Percentiles rank a stretch among this genome's conserved stretches.
phyloP scores from a whole-genome alignment of 345 rosid genomes.

The Isatis tinctoria region DNA sequence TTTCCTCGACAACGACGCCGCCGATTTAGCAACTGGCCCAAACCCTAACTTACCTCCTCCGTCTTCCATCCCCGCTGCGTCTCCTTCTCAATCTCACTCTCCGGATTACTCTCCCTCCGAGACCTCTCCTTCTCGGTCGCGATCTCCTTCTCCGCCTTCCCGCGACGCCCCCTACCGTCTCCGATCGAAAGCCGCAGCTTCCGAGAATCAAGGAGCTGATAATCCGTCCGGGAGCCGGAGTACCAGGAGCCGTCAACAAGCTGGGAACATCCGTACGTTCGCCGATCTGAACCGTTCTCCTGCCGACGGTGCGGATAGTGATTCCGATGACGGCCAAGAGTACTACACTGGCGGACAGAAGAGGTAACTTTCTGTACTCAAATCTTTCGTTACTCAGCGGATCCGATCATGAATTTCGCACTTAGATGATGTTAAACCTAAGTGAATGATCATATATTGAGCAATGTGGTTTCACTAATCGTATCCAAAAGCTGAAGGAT shows the following conservation, averaged over 20 bases:
- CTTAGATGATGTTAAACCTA: not conserved
- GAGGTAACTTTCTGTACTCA: too few relatives aligned
- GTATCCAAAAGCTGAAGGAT: not conserved
- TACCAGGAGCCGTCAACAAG: conserved; percentile 40
- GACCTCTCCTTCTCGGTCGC: conserved; percentile 54
- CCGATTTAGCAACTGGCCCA: not conserved
- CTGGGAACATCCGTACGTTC: conserved; percentile 61
- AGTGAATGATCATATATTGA: not conserved
- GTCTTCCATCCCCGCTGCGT: conserved; percentile 11
- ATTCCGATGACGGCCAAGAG: conserved; percentile 66
- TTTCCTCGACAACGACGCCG: conserved; percentile 60
- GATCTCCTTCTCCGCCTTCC: conserved; percentile 56
- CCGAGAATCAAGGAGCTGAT: conserved; percentile 4
- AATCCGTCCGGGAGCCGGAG: conserved; percentile 41
- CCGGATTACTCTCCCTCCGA: conserved; percentile 53
- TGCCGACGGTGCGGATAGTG: conserved; percentile 35
- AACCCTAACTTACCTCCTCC: conserved; percentile 25
- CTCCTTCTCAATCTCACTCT: conserved; percentile 44
- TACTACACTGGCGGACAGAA: conserved; percentile 87
- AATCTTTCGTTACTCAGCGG: too few relatives aligned
- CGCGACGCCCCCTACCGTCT: conserved; percentile 47
- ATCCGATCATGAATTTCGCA: too few relatives aligned
- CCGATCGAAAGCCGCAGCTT: conserved; percentile 46
- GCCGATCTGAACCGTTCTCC: conserved; percentile 77
- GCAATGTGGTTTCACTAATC: not conserved